Percentiles rank a stretch among this genome's conserved stretches.
These are phyloP conservation scores for Letharia columbiana DNA, from an alignment of 495 filamentous ascomycete genomes.

Conservation along the genomic window DNA sequence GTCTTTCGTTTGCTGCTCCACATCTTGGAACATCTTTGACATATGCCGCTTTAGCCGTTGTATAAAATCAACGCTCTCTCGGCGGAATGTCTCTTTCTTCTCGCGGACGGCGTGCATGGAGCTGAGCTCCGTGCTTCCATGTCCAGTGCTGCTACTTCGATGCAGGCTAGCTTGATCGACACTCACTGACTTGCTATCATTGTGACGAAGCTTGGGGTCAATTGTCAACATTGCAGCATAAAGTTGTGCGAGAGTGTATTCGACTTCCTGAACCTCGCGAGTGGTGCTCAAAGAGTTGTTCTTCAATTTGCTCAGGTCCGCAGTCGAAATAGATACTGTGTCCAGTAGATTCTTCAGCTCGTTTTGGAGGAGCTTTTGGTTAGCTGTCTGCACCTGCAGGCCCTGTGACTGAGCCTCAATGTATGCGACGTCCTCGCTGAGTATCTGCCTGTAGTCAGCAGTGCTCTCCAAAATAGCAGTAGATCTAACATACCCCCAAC, in stretches of 20 bases:
- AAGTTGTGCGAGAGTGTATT: slow-evolving; percentile 64
- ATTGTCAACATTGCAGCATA: slow-evolving; percentile 95
- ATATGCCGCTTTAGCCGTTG: slow-evolving; percentile 72
- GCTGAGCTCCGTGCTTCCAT: slow-evolving; percentile 70
- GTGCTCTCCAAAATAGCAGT: background rate
- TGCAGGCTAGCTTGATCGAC: slow-evolving; percentile 42
- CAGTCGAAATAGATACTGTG: slow-evolving; percentile 74
- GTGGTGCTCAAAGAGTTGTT: slow-evolving; percentile 64
- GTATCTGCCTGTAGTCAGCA: slow-evolving; percentile 54
- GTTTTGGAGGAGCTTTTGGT: slow-evolving; percentile 86
- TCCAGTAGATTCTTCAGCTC: slow-evolving; percentile 75
- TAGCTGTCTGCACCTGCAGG: slow-evolving; percentile 91
- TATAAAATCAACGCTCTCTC: slow-evolving; percentile 63
- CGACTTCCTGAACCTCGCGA: slow-evolving; percentile 64
- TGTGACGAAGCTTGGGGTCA: slow-evolving; percentile 63
- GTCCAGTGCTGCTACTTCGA: slow-evolving; percentile 48
- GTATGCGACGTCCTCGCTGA: slow-evolving; percentile 90
- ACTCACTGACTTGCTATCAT: slow-evolving; percentile 33
- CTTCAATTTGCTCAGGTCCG: slow-evolving; percentile 63
- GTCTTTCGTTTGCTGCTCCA: slow-evolving; percentile 55
- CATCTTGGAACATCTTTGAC: slow-evolving; percentile 67
- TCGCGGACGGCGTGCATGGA: slow-evolving; percentile 90
- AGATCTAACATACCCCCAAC: slow-evolving; percentile 59
- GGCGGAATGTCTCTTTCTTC: slow-evolving; percentile 78
- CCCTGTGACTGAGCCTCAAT: slow-evolving; percentile 97